Percentiles rank a stretch among this genome's conserved stretches.
Conservation (phyloP, 441 rosid species). For the Raphanus hybrid region DNA sequence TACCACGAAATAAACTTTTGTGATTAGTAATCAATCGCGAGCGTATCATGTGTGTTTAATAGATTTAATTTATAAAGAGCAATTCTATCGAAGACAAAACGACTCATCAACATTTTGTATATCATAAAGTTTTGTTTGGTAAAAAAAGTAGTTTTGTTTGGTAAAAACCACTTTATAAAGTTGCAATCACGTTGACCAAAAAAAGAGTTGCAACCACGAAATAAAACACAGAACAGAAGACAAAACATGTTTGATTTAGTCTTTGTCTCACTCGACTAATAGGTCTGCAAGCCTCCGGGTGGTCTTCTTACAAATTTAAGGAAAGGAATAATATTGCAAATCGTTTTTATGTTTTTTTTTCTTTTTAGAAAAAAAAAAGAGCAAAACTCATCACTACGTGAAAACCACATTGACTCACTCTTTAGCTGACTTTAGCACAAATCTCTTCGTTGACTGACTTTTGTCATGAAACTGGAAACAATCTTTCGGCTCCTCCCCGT, state of each 20-base stretch:
- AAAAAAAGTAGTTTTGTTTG: background rate
- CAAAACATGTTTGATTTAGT: conserved; percentile 19
- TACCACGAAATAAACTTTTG: too few species aligned
- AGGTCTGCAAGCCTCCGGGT: too few species aligned
- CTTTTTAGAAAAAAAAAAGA: too few species aligned
- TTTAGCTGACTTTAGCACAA: conserved; percentile 17
- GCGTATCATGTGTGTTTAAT: background rate
- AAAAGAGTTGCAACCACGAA: conserved; percentile 35
- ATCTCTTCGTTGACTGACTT: conserved; percentile 11
- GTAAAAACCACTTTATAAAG: conserved; percentile 4
- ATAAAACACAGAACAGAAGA: background rate
- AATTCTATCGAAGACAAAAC: background rate
- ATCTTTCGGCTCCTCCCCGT: background rate
- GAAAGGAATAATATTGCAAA: conserved; percentile 4
- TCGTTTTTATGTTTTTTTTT: background rate
- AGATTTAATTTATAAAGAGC: background rate
- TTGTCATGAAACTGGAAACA: conserved; percentile 10
- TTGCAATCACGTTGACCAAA: too few species aligned
- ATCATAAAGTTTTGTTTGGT: too few species aligned
- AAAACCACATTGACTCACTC: conserved; percentile 31
- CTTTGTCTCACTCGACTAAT: too few species aligned
- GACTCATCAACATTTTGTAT: too few species aligned
- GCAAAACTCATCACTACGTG: conserved; percentile 30
- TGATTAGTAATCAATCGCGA: background rate
- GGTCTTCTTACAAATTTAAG: conserved; percentile 5